Evolutionary conservation across 306 rosid genomes (phyloP).

Genomic region (Cotoneaster glaucophyllus): DNA sequence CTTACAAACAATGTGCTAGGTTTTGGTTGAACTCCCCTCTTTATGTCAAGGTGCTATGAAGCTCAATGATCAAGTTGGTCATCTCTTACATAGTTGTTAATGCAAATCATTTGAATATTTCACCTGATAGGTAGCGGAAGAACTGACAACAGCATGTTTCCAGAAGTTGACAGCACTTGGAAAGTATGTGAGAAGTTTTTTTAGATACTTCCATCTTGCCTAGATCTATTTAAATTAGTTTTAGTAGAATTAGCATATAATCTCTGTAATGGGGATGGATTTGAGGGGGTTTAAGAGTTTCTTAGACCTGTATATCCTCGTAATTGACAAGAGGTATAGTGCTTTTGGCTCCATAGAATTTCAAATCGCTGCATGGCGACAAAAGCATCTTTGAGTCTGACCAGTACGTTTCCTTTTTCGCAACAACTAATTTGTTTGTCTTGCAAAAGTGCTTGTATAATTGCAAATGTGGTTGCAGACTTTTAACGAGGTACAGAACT

Average conservation of each 20-base stretch:
- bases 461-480: constrained; percentile 45
- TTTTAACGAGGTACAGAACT: constrained; percentile 77
- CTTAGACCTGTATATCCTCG: background rate
- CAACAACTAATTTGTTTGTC: background rate
- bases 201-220: background rate
- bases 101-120: constrained; percentile 13
- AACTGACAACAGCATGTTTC: constrained; percentile 67
- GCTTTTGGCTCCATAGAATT: background rate
- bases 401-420: background rate
- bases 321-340: background rate
- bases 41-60: background rate
- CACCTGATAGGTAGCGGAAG: constrained; percentile 51
- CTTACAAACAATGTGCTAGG: background rate
- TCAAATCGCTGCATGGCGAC: background rate
- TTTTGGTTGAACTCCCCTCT: background rate
- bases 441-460: background rate
- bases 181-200: constrained; percentile 45
- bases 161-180: constrained; percentile 88
- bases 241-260: background rate
- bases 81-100: background rate
- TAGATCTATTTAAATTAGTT: background rate
- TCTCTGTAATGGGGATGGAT: background rate
- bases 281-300: background rate
- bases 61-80: background rate
- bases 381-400: background rate